Percentiles rank a stretch among this genome's conserved stretches.
phyloP scores from a whole-genome alignment of 2,329 filamentous ascomycete genomes.

The Colletotrichum tropicicola region DNA sequence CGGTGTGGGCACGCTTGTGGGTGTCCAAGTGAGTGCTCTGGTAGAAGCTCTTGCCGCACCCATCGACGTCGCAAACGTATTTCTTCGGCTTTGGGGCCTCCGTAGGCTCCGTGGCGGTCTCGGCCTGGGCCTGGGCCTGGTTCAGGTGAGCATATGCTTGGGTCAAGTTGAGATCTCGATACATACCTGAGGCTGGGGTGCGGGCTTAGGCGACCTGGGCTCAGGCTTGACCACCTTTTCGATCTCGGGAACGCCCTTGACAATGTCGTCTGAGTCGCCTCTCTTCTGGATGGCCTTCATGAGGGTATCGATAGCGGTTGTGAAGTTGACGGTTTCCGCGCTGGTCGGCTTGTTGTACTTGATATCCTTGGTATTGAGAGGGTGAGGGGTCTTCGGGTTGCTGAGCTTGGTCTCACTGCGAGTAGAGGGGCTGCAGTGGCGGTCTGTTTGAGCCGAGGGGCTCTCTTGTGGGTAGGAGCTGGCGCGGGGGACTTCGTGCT shows the following conservation, averaged over 20 bases:
- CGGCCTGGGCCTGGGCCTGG: not conserved
- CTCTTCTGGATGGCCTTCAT: conserved; percentile 89
- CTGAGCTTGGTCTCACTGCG: conserved; percentile 22
- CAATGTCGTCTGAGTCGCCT: conserved; percentile 47
- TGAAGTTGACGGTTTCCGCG: conserved; percentile 68
- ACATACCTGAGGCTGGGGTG: not conserved
- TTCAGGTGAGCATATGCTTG: not conserved
- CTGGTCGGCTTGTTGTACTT: conserved; percentile 56
- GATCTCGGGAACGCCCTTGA: conserved; percentile 32
- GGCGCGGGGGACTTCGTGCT: conserved; percentile 21
- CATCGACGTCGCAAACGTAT: conserved; percentile 77
- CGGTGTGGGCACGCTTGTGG: conserved; percentile 87
- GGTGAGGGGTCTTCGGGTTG: conserved; percentile 28
- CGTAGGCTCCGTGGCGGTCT: not conserved
- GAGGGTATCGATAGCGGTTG: conserved; percentile 85
- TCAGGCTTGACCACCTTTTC: conserved; percentile 26
- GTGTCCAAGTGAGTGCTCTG: conserved; percentile 96
- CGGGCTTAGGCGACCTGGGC: conserved; percentile 8
- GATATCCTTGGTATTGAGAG: conserved; percentile 48
- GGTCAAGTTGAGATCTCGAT: not conserved
- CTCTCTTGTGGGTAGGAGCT: conserved; percentile 26
- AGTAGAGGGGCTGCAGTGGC: conserved; percentile 24
- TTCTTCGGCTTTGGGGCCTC: conserved; percentile 55
- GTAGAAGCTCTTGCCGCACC: conserved; percentile 83
- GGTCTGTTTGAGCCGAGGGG: conserved; percentile 9